Evolutionary conservation across 306 rosid genomes (phyloP).

Genomic region (Prunus mume): DNA sequence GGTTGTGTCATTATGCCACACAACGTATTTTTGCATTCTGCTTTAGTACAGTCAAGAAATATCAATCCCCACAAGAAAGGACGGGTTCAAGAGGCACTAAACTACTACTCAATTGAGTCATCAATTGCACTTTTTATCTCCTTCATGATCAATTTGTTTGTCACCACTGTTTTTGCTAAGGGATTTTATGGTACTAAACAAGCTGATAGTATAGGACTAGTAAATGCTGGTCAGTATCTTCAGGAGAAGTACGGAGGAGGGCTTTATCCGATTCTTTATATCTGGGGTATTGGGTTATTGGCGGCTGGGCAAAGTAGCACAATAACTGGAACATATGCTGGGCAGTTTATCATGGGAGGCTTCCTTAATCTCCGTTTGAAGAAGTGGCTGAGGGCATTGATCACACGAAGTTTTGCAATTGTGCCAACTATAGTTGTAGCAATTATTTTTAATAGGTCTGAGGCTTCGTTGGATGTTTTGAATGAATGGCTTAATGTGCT

Average conservation of each 20-base stretch:
- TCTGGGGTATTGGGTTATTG: conserved; percentile 87
- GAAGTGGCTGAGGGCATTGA: conserved; percentile 89
- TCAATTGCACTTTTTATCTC: conserved; percentile 65
- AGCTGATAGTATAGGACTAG: conserved; percentile 71
- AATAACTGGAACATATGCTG: conserved; percentile 87
- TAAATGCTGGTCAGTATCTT: conserved; percentile 84
- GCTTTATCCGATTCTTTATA: conserved; percentile 73
- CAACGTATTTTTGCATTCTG: conserved; percentile 86
- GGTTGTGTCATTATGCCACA: conserved; percentile 95
- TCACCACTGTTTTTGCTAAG: conserved; percentile 76
- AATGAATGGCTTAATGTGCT: conserved; percentile 95
- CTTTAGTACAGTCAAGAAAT: conserved; percentile 84
- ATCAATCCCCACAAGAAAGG: conserved; percentile 61
- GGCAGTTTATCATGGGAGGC: conserved; percentile 96
- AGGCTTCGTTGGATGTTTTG: conserved; percentile 67
- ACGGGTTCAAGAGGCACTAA: conserved; percentile 80
- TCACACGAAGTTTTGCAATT: conserved; percentile 83
- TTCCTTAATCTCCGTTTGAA: conserved; percentile 82
- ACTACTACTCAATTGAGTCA: conserved; percentile 80
- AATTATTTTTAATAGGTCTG: conserved; percentile 65
- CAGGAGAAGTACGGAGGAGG: conserved; percentile 85
- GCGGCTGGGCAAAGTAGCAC: conserved; percentile 96
- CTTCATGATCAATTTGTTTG: conserved; percentile 75
- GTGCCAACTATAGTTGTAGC: conserved; percentile 82
- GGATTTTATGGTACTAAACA: conserved; percentile 68